Percentiles rank a stretch among this genome's conserved stretches.
Conservation (phyloP, 495 filamentous ascomycete species). For the Polyplosphaeria fusca region DNA sequence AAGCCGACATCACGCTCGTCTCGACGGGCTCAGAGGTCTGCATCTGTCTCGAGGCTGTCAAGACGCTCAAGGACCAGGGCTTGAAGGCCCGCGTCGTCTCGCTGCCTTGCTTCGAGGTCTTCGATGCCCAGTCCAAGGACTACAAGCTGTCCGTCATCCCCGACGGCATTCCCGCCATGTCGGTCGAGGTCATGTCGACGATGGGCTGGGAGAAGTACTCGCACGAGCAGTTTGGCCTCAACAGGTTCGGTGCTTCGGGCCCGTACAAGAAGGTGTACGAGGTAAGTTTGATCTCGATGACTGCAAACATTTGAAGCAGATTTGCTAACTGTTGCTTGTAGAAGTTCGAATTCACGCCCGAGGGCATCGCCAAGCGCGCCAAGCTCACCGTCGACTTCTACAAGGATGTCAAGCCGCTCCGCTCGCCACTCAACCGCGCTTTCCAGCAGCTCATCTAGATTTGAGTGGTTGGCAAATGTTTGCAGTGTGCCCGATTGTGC, state of each 20-base stretch:
- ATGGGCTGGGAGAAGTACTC: conserved; percentile 96
- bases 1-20: conserved; percentile 83
- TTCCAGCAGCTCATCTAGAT: conserved; percentile 78
- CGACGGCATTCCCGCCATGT: conserved; percentile 89
- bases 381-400: conserved; percentile 90
- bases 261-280: conserved; percentile 97
- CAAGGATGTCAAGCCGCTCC: conserved; percentile 83
- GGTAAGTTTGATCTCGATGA: conserved; percentile 50
- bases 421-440: conserved; percentile 92
- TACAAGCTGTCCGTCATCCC: conserved; percentile 89
- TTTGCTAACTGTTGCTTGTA: conserved; percentile 37
- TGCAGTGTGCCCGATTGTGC: too few species aligned
- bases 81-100: conserved; percentile 90
- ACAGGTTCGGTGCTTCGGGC: conserved; percentile 95
- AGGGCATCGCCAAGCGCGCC: conserved; percentile 93
- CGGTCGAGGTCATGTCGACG: conserved; percentile 91
- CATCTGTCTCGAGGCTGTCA: conserved; percentile 88
- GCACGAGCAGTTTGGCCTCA: conserved; percentile 98
- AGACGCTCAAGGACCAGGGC: conserved; percentile 73
- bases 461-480: too few species aligned
- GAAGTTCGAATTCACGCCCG: conserved; percentile 99
- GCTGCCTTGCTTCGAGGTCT: conserved; percentile 95
- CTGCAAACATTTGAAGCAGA: neutral
- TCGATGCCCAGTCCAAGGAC: conserved; percentile 88
- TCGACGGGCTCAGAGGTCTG: conserved; percentile 95